phyloP scores from a whole-genome alignment of 2,329 filamentous ascomycete genomes.

The Cercospora nicotianae region DNA sequence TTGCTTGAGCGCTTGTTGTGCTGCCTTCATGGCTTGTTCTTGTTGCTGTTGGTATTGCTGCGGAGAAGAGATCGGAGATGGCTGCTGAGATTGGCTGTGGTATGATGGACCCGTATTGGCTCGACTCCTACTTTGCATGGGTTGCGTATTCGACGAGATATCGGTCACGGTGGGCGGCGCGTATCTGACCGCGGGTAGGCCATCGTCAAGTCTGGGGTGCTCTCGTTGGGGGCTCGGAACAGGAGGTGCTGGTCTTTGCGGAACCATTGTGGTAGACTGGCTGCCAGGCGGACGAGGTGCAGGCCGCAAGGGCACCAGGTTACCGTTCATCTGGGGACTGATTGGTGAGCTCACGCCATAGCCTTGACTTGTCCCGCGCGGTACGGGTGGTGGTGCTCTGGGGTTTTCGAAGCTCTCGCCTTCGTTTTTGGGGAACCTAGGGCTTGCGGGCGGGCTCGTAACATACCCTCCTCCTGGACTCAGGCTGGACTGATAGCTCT shows the following conservation, averaged over 20 bases:
- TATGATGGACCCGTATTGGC: constrained; percentile 48
- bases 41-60: constrained; percentile 69
- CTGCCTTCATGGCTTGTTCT: constrained; percentile 76
- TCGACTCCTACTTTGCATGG: constrained; percentile 43
- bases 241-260: constrained; percentile 40
- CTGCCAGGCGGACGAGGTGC: constrained; percentile 76
- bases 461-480: constrained; percentile 50
- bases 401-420: constrained; percentile 98
- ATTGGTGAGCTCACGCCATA: constrained; percentile 48
- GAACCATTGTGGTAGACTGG: constrained; percentile 47
- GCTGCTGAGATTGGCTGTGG: constrained; percentile 34
- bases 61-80: constrained; percentile 51
- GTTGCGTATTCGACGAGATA: constrained; percentile 35
- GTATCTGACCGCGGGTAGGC: constrained; percentile 46
- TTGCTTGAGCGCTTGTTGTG: constrained; percentile 70
- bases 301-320: constrained; percentile 73
- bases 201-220: constrained; percentile 37
- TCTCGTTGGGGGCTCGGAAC: constrained; percentile 50
- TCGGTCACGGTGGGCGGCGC: constrained; percentile 45
- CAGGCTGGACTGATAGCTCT: constrained; percentile 30
- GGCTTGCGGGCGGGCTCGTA: constrained; percentile 77
- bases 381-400: constrained; percentile 85
- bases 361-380: constrained; percentile 47
- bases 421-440: constrained; percentile 83
- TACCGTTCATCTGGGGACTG: constrained; percentile 45